Evolutionary conservation across 352 stramenopile genomes (phyloP).

Genomic region (Pythium dissotocum): DNA sequence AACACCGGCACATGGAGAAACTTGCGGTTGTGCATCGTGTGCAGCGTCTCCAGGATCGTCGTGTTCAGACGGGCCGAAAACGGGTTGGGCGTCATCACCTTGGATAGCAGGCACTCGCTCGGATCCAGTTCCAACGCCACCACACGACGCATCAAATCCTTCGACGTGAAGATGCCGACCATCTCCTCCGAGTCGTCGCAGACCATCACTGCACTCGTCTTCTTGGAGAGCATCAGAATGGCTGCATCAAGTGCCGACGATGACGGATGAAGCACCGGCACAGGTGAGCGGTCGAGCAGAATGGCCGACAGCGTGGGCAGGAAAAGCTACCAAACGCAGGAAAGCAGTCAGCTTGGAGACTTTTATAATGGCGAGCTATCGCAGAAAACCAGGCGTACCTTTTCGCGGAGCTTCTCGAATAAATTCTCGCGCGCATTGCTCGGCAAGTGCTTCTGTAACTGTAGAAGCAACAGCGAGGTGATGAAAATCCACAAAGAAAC

Average conservation of each 20-base stretch:
- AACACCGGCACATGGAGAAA: slow-evolving; percentile 97
- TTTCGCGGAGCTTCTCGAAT: slow-evolving; percentile 82
- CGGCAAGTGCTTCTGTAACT: slow-evolving; percentile 63
- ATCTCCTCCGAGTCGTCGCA: slow-evolving; percentile 83
- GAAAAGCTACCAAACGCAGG: slow-evolving; percentile 53
- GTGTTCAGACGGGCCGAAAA: slow-evolving; percentile 92
- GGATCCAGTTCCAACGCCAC: slow-evolving; percentile 90
- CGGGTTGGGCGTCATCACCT: slow-evolving; percentile 95
- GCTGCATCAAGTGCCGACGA: slow-evolving; percentile 71
- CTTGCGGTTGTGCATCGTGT: slow-evolving; percentile 97
- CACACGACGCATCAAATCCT: slow-evolving; percentile 96
- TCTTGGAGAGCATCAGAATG: slow-evolving; percentile 80
- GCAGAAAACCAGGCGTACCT: slow-evolving; percentile 36
- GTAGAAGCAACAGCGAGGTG: slow-evolving; percentile 2
- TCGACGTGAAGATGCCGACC: slow-evolving; percentile 97
- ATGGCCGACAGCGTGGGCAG: slow-evolving; percentile 83
- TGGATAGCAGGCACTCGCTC: slow-evolving; percentile 72
- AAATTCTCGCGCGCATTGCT: slow-evolving; percentile 57
- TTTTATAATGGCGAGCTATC: no score
- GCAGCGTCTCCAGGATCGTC: slow-evolving; percentile 95
- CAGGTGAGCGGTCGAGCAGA: slow-evolving; percentile 54
- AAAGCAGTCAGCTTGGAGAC: neutral
- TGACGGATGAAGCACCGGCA: slow-evolving; percentile 52
- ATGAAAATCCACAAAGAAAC: no score
- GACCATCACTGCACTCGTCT: slow-evolving; percentile 89